These are phyloP conservation scores for Aspergillus sp. DNA, from an alignment of 2,329 filamentous ascomycete species.

Conservation along the genomic window DNA sequence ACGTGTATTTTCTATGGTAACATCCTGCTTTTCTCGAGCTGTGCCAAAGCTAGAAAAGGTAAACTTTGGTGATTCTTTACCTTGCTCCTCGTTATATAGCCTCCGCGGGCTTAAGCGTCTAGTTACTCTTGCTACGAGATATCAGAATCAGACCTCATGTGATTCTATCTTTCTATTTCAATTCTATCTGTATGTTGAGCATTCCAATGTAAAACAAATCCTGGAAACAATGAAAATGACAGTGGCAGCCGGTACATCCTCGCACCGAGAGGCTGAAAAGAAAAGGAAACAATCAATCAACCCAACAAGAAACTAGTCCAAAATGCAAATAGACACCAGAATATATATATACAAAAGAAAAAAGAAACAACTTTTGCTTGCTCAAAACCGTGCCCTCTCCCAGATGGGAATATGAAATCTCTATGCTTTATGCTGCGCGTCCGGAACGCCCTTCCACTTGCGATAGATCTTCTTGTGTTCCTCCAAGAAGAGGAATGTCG, in stretches of 20 bases:
- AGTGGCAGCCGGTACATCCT: neutral
- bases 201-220: conserved; percentile 3
- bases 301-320: neutral
- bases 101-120: too few relatives aligned
- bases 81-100: too few relatives aligned
- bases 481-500: conserved; percentile 59
- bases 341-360: conserved; percentile 1
- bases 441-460: conserved; percentile 28
- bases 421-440: conserved; percentile 47
- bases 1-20: too few relatives aligned
- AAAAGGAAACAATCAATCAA: conserved; percentile 1
- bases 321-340: neutral
- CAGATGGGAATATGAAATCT: conserved; percentile 6
- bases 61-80: too few relatives aligned
- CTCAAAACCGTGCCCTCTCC: neutral
- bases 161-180: neutral
- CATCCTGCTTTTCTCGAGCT: too few relatives aligned
- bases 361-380: conserved; percentile 5
- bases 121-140: too few relatives aligned
- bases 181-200: conserved; percentile 1
- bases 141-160: too few relatives aligned
- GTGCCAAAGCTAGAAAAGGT: too few relatives aligned
- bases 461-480: conserved; percentile 59
- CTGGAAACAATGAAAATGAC: neutral
- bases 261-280: neutral